A percentile compares a stretch with the other conserved stretches of the same genome.
These are phyloP conservation scores for Lyophyllum shimeji DNA, from an alignment of 768 basidiomycete genomes.

Conservation along the genomic window DNA sequence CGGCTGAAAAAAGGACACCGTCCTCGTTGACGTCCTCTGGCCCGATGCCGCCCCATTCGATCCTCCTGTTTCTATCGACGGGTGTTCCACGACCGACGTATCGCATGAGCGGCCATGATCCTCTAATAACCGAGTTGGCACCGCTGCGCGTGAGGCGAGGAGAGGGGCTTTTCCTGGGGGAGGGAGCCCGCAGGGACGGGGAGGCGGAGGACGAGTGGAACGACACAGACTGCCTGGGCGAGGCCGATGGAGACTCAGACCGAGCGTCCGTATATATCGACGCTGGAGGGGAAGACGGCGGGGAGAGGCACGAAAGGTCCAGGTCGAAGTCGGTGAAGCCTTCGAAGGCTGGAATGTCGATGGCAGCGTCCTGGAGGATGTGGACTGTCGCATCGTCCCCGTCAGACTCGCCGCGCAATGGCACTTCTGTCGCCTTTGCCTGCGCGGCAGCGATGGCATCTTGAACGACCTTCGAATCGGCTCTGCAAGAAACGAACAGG, in stretches of 20 bases:
- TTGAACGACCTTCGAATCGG: slow-evolving; percentile 23
- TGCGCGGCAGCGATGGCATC: slow-evolving; percentile 24
- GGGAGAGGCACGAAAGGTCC: slow-evolving; percentile 44
- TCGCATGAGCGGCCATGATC: slow-evolving; percentile 43
- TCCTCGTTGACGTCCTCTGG: slow-evolving; percentile 42
- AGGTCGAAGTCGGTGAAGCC: slow-evolving; percentile 47
- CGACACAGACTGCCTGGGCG: slow-evolving; percentile 33
- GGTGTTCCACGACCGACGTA: slow-evolving; percentile 52
- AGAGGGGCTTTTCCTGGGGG: slow-evolving; percentile 26
- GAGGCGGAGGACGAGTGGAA: slow-evolving; percentile 34
- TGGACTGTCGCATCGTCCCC: slow-evolving; percentile 26
- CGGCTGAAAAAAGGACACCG: slow-evolving; percentile 40
- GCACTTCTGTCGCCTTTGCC: slow-evolving; percentile 16
- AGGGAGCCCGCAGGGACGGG: slow-evolving; percentile 21
- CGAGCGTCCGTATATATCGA: slow-evolving; percentile 33
- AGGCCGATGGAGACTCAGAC: slow-evolving; percentile 29
- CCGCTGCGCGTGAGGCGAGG: slow-evolving; percentile 27
- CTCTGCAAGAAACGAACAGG: slow-evolving; percentile 16
- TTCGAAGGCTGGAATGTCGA: slow-evolving; percentile 29
- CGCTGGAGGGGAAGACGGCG: slow-evolving; percentile 37
- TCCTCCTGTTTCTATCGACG: slow-evolving; percentile 39
- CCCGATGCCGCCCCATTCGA: slow-evolving; percentile 43
- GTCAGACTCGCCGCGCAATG: slow-evolving; percentile 20
- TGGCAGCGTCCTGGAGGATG: slow-evolving; percentile 21
- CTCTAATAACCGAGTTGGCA: slow-evolving; percentile 28